phyloP scores from a whole-genome alignment of 768 basidiomycete genomes.

The Hericium rajendrae region DNA sequence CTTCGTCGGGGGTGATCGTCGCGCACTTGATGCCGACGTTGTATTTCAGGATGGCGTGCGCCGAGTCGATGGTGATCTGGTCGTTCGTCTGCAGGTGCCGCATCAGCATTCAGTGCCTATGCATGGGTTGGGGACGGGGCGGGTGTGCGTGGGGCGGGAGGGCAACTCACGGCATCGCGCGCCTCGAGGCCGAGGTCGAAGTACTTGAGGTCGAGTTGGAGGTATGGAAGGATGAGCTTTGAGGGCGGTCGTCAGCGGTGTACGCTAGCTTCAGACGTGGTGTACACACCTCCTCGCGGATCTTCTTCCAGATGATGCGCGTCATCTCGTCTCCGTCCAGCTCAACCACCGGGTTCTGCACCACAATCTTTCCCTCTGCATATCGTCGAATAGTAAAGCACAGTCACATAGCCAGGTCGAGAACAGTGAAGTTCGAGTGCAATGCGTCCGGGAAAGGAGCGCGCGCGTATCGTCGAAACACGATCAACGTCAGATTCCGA shows the following conservation, averaged over 20 bases:
- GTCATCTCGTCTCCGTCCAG: conserved; percentile 99
- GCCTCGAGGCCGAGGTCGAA: conserved; percentile 93
- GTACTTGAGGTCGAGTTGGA: conserved; percentile 96
- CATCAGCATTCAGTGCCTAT: not conserved
- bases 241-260: not conserved
- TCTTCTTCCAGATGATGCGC: conserved; percentile 98
- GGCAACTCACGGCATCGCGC: conserved; percentile 63
- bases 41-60: conserved; percentile 89
- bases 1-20: conserved; percentile 98
- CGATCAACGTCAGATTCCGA: not conserved
- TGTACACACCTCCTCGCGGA: conserved; percentile 70
- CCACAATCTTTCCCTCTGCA: conserved; percentile 50
- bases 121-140: not conserved
- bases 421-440: too few species aligned
- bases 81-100: conserved; percentile 68
- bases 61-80: conserved; percentile 85
- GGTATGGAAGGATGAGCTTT: conserved; percentile 90
- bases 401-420: not conserved
- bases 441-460: not conserved
- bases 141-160: not conserved
- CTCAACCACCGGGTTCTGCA: conserved; percentile 86
- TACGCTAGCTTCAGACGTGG: not conserved
- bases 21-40: conserved; percentile 98
- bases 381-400: not conserved
- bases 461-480: not conserved